Conservation (phyloP, 2,329 filamentous ascomycete genomes). For the Apiospora kogelbergensis region DNA sequence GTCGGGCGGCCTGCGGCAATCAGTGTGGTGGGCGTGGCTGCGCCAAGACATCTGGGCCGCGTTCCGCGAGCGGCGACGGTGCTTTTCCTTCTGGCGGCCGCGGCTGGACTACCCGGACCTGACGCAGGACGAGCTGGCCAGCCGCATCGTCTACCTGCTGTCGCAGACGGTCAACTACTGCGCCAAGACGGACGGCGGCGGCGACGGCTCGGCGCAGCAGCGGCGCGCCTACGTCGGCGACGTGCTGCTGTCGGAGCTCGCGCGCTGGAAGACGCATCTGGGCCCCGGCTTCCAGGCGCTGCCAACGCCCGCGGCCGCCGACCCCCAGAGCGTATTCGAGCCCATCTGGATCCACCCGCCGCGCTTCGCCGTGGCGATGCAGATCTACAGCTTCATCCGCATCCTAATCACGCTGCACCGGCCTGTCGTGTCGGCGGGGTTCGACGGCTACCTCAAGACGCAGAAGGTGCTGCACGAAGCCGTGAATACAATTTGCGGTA, state of each 20-base stretch:
- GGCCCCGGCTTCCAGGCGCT: constrained; percentile 40
- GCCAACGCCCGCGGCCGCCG: constrained; percentile 27
- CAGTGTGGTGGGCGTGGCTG: constrained; percentile 67
- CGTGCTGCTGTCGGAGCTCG: constrained; percentile 27
- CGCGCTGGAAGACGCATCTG: constrained; percentile 32
- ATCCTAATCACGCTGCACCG: constrained; percentile 54
- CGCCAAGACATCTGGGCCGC: constrained; percentile 67
- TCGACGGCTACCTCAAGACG: constrained; percentile 43
- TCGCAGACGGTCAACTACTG: constrained; percentile 59
- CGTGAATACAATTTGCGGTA: constrained; percentile 49
- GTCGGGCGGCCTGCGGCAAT: constrained; percentile 52
- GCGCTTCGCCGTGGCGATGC: constrained; percentile 46
- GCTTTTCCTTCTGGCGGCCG: constrained; percentile 59
- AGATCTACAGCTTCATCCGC: constrained; percentile 51
- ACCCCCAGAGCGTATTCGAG: constrained; percentile 35
- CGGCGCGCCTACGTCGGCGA: constrained; percentile 18
- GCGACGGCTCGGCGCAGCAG: constrained; percentile 2
- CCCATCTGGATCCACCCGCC: constrained; percentile 52
- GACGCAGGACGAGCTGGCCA: constrained; percentile 53
- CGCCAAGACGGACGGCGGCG: constrained; percentile 37
- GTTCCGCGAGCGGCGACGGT: constrained; percentile 55
- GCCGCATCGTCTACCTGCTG: constrained; percentile 53
- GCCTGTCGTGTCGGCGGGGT: constrained; percentile 45
- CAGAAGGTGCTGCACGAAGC: constrained; percentile 45
- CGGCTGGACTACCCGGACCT: constrained; percentile 47